phyloP scores from a whole-genome alignment of 441 rosid genomes.

The Sinapis alba region DNA sequence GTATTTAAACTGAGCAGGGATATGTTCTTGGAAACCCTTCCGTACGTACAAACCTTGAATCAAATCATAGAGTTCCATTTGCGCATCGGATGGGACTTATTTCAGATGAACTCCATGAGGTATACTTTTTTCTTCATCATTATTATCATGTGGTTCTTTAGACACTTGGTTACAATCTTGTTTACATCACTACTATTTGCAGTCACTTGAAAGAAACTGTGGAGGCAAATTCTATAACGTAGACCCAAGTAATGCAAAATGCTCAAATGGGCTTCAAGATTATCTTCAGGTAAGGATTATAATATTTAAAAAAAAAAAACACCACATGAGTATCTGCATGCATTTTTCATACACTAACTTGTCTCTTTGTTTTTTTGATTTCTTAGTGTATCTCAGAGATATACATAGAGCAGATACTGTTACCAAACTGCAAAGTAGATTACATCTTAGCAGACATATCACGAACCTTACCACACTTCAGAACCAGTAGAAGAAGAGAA shows the following conservation, averaged over 20 bases:
- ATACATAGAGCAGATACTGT: constrained; percentile 42
- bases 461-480: constrained; percentile 16
- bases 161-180: neutral
- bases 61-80: constrained; percentile 40
- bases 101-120: constrained; percentile 63
- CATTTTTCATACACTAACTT: neutral
- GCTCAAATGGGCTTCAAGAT: constrained; percentile 39
- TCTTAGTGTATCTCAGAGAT: constrained; percentile 52
- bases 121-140: neutral
- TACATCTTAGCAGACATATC: constrained; percentile 34
- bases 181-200: neutral
- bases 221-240: constrained; percentile 42
- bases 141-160: neutral
- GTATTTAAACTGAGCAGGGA: constrained; percentile 49
- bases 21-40: constrained; percentile 61
- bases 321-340: neutral
- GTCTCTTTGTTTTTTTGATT: constrained; percentile 11
- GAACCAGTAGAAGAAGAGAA: constrained; percentile 38
- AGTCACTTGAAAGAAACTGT: constrained; percentile 63
- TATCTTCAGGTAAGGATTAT: constrained; percentile 39
- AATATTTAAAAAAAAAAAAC: neutral
- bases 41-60: constrained; percentile 23
- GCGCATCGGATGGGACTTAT: constrained; percentile 70
- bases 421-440: constrained; percentile 46
- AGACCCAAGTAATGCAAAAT: constrained; percentile 49